A percentile compares a stretch with the other conserved stretches of the same genome.
Conservation (phyloP, 768 basidiomycete genomes). For the Termitomyces bulborhizus region DNA sequence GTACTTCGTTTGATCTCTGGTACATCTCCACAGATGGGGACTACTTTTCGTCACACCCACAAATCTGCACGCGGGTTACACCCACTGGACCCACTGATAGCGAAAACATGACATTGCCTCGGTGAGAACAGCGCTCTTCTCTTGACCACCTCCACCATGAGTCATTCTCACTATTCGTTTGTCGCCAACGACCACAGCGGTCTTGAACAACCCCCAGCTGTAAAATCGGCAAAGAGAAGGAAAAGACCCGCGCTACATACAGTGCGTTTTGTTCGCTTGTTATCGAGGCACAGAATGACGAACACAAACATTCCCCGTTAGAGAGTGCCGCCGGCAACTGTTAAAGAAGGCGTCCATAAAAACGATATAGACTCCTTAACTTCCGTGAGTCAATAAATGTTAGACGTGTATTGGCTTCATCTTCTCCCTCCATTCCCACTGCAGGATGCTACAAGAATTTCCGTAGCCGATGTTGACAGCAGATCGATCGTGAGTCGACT, state of each 20-base stretch:
- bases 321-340: background rate
- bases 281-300: background rate
- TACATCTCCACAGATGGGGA: background rate
- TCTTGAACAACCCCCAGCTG: background rate
- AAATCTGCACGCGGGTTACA: background rate
- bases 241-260: background rate
- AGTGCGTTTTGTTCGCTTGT: background rate
- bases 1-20: background rate
- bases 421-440: background rate
- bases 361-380: background rate
- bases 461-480: background rate
- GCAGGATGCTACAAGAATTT: background rate
- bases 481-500: background rate
- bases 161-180: background rate
- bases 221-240: background rate
- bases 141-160: background rate
- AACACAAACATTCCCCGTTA: background rate
- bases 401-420: background rate
- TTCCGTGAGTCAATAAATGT: background rate
- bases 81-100: background rate
- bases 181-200: background rate
- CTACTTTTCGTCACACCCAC: background rate
- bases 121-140: background rate
- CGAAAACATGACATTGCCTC: background rate
- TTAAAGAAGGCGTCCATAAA: background rate